These are phyloP conservation scores for Viola pubescens DNA, from an alignment of 441 rosid species.

Conservation along the genomic window DNA sequence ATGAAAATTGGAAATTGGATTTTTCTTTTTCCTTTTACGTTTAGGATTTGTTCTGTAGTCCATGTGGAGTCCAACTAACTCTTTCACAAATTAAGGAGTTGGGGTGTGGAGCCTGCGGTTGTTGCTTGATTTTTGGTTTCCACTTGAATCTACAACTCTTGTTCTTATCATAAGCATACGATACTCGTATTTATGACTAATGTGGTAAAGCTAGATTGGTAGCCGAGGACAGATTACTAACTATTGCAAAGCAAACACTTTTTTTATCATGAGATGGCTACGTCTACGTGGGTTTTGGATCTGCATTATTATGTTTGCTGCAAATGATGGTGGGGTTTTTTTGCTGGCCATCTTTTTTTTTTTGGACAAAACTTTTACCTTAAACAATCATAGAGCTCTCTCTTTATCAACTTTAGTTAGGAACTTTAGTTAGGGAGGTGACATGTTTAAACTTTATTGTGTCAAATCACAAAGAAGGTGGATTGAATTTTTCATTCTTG, in stretches of 20 bases:
- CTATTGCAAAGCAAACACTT: neutral
- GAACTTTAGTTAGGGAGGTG: neutral
- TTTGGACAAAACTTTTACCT: conserved; percentile 16
- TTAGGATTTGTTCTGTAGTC: neutral
- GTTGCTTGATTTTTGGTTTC: conserved; percentile 4
- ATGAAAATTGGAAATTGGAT: conserved; percentile 14
- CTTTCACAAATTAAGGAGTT: neutral
- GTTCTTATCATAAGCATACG: neutral
- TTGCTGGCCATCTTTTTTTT: conserved; percentile 21
- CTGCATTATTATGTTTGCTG: conserved; percentile 32
- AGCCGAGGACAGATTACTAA: conserved; percentile 9
- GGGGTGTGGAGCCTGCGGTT: neutral
- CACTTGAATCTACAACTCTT: neutral
- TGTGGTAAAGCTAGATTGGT: conserved; percentile 4
- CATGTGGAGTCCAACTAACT: neutral
- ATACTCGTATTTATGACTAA: conserved; percentile 2
- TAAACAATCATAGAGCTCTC: conserved; percentile 2
- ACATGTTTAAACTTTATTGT: neutral
- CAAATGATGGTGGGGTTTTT: conserved; percentile 33
- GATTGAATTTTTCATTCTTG: neutral
- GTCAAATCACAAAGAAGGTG: neutral
- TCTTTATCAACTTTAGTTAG: conserved; percentile 7
- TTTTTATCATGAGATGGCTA: conserved; percentile 4
- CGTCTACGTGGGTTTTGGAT: conserved; percentile 11
- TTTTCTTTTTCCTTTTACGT: neutral